Base-by-base conservation (phyloP, 2,329 filamentous ascomycete genomes). In the Aaosphaeria pasadenensis region DNA sequence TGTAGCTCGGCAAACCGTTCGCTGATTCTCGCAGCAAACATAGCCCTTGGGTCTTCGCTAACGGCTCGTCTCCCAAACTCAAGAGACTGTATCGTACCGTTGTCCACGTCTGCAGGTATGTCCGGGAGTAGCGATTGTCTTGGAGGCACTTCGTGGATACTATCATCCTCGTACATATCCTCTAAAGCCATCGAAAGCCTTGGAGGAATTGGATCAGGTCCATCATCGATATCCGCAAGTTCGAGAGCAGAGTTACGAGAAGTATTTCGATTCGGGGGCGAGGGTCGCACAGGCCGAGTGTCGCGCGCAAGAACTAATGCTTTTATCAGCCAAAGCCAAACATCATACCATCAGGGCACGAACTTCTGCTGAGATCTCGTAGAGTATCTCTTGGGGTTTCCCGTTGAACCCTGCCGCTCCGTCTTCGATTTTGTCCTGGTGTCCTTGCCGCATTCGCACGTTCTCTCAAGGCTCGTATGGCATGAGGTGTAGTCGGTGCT, bases 361-460 rank as follows among this genome's bases (percentile, higher is more conserved):
- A 69, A 77, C 78, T 70, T 72, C 70, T 78, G 45, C 79, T 79
- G 6, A 83, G 62, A 45, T 78, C 76, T 42, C 74, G 70, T 45
- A 82, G 59, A 29, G 79, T 73, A 57, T 81, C 78, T 54, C 81
- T 75, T 4, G 79, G 79, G 5, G 80, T 82, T 59, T 82, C 79
- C 38, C 78, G 66, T 56, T 78, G 74, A 46, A 76, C 54, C 32
- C 77, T 68, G 29, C 74, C 74, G 50, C 78, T 81, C 51, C 67
- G 60, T 51, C 75, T 71, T 46, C 78, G 64, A 41, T 75, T 71
- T 55, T 78, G 71, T 9, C 76, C 73, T 17, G 78, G 77, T 2
- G 78, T 80, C 52, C 74, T 74, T 5, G 74, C 75, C 9, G 76
- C 76, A 55, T 71, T 66, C 45, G 66, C 69, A 43, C 79, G 77